phyloP scores from a whole-genome alignment of 2,329 filamentous ascomycete genomes.

The Paecilomyces sp. region DNA sequence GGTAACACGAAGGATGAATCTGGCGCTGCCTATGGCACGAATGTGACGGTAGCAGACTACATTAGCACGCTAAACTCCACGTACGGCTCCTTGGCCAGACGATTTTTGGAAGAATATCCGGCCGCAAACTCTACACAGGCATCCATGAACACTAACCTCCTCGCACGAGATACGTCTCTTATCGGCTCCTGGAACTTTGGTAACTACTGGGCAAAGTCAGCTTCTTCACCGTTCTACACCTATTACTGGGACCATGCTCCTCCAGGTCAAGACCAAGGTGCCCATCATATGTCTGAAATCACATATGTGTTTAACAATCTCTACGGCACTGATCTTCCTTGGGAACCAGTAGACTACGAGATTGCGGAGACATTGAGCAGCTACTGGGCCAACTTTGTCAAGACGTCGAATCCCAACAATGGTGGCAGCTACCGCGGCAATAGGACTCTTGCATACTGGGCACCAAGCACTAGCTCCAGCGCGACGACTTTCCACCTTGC shows the following conservation, averaged over 20 bases:
- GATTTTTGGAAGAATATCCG: conserved; percentile 18
- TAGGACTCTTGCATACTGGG: not conserved
- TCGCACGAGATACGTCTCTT: conserved; percentile 13
- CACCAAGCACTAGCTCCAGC: not conserved
- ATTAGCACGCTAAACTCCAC: conserved; percentile 12
- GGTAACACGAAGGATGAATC: conserved; percentile 22
- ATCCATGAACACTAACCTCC: conserved; percentile 15
- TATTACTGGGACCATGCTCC: conserved; percentile 25
- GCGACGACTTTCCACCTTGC: not conserved
- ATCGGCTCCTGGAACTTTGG: conserved; percentile 10
- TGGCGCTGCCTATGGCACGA: conserved; percentile 8
- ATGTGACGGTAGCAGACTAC: conserved; percentile 9
- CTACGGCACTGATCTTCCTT: conserved; percentile 14
- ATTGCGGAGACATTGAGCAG: conserved; percentile 16
- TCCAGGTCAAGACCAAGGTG: conserved; percentile 12
- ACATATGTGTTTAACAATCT: conserved; percentile 26
- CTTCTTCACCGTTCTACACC: conserved; percentile 16
- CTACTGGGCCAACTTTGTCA: conserved; percentile 28
- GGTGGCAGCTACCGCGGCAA: not conserved
- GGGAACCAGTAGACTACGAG: conserved; percentile 17
- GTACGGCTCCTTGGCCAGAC: conserved; percentile 3
- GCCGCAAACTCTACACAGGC: conserved; percentile 12
- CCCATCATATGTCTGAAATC: conserved; percentile 23
- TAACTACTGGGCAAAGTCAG: not conserved
- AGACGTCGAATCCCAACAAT: conserved; percentile 21